Evolutionary conservation across 2,329 filamentous ascomycete genomes (phyloP), one percentile per base, ranked within the genome.

Genomic region (Ceratocystis lukuohia): DNA sequence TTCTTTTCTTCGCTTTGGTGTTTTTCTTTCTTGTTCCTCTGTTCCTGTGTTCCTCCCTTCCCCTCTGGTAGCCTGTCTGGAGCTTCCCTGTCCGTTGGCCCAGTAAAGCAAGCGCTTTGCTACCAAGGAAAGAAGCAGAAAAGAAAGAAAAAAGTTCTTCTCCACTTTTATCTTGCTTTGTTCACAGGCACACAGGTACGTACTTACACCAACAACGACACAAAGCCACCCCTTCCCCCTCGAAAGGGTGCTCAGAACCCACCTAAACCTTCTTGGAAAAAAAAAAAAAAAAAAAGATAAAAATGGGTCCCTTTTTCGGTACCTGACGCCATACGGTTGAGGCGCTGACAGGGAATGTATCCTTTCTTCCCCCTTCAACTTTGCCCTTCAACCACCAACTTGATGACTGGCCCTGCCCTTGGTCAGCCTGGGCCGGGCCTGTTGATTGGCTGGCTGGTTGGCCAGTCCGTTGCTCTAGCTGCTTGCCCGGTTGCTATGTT

Each of bases 291-390:
- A 20, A n/a, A n/a, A n/a, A n/a, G 6, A 41, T 33, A 46, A 63
- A 33, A 63, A 28, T 15, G 61, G 61, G n/a, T n/a, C 37, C 41
- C 46, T 33, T 48, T 63, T 63, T 63, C 61, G 61, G 61, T 63
- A 63, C 61, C 61, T 63, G 61, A 63, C 61, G 61, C 61, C 44
- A 63, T 63, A 48, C 44, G 46, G 61, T 63, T 28, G 44, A 50
- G 61, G 41, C 61, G 22, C 28, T 17, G 56, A 59, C 56, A 59
- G 56, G 56, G 56, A 30, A 59, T 59, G 56, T 59, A 59, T 30
- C 25, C 15, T 53, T 25, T 12, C 53, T 30, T 41, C 37, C 37
- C 37, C 37, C 37, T 41, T 41, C 37, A 41, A 41, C 37, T 41
- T 41, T 41, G 37, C 37, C 37, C 37, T 41, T 41, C 30, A 41